phyloP scores from a whole-genome alignment of 257 asterid genomes.

The Solanum dulcamara region DNA sequence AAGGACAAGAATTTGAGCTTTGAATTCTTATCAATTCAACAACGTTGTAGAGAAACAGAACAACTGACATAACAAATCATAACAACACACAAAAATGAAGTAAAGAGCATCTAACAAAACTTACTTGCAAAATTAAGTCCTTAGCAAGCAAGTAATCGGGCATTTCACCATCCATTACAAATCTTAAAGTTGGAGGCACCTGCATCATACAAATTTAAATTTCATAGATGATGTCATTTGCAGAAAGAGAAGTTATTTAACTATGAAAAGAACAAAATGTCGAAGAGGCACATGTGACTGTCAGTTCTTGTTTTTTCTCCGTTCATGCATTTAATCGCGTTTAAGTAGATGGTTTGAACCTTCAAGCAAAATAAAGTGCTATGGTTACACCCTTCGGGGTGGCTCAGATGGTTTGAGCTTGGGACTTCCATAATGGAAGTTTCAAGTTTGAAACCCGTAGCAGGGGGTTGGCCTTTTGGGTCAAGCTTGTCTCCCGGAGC shows the following conservation, averaged over 20 bases:
- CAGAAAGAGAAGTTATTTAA: background rate
- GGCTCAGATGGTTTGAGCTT: too few relatives aligned
- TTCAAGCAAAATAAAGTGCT: too few relatives aligned
- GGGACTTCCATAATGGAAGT: too few relatives aligned
- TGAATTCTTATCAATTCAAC: background rate
- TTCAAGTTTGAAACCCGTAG: too few relatives aligned
- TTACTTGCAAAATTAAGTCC: constrained; percentile 96
- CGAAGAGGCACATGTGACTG: background rate
- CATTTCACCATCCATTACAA: constrained; percentile 98
- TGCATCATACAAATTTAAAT: constrained; percentile 19
- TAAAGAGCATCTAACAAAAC: constrained; percentile 1
- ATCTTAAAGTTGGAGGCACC: constrained; percentile 98
- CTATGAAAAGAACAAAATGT: background rate
- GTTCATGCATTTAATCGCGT: too few relatives aligned
- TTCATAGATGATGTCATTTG: background rate
- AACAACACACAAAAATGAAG: background rate
- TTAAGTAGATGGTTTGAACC: too few relatives aligned
- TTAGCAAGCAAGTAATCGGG: constrained; percentile 93
- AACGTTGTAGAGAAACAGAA: background rate
- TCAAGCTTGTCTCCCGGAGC: too few relatives aligned
- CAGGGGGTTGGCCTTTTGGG: too few relatives aligned
- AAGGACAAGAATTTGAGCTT: background rate
- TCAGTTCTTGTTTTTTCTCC: too few relatives aligned
- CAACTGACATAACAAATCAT: background rate
- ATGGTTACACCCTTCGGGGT: too few relatives aligned